Evolutionary conservation across 352 stramenopile genomes (phyloP).

Genomic region (Phytophthora multivora): DNA sequence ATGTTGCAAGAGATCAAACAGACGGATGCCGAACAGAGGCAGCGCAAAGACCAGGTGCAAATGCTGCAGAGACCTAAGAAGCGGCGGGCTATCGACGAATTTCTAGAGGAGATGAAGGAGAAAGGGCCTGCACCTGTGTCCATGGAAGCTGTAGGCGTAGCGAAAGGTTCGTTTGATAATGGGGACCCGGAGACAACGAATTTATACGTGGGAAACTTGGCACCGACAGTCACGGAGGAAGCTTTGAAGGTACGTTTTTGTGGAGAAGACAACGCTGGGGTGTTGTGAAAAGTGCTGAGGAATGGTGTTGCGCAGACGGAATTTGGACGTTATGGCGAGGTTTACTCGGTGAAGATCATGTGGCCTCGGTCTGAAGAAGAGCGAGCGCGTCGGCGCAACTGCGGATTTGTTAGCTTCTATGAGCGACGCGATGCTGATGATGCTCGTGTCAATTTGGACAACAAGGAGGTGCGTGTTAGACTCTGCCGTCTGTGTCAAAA

Average conservation of each 20-base stretch:
- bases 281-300: conserved; percentile 1
- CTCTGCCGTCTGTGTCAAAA: not conserved
- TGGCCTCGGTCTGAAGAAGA: conserved; percentile 97
- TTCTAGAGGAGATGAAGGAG: conserved; percentile 91
- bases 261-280: not conserved
- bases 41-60: conserved; percentile 20
- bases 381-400: conserved; percentile 87
- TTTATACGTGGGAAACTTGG: conserved; percentile 95
- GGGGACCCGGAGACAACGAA: conserved; percentile 92
- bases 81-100: conserved; percentile 84
- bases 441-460: conserved; percentile 67
- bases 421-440: conserved; percentile 81
- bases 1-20: conserved; percentile 80
- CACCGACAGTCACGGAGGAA: conserved; percentile 93
- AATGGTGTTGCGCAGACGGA: conserved; percentile 39
- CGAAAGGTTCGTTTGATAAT: conserved; percentile 84
- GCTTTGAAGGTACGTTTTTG: conserved; percentile 56
- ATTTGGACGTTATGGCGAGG: conserved; percentile 91
- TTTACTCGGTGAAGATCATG: conserved; percentile 98
- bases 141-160: conserved; percentile 19
- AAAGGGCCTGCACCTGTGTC: conserved; percentile 32
- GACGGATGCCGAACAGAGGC: conserved; percentile 37
- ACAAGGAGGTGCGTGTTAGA: conserved; percentile 65
- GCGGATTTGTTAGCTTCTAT: conserved; percentile 96
- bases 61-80: conserved; percentile 41